Conservation (phyloP, 2,329 filamentous ascomycete species). For the Colletotrichum viniferum region DNA sequence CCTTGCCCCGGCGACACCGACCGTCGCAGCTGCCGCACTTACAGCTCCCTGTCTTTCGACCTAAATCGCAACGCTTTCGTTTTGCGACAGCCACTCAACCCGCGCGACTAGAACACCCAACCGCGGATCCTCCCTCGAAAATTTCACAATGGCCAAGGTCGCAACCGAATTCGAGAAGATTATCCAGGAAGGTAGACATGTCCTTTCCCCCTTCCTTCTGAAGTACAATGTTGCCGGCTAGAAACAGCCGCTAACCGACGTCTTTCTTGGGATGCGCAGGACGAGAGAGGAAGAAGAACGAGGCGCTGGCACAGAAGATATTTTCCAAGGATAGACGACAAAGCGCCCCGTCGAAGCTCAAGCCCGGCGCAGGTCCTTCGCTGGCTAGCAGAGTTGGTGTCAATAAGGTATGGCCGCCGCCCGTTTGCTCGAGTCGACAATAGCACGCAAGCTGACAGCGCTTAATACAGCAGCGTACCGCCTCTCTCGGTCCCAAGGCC, state of each 20-base stretch:
- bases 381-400: conserved; percentile 76
- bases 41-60: neutral
- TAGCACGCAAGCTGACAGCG: conserved; percentile 21
- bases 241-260: neutral
- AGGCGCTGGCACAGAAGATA: conserved; percentile 74
- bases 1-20: neutral
- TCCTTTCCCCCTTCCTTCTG: neutral
- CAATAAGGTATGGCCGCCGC: conserved; percentile 60
- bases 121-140: neutral
- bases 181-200: conserved; percentile 52
- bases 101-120: neutral
- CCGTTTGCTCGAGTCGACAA: neutral
- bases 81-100: neutral
- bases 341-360: conserved; percentile 58
- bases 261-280: conserved; percentile 37
- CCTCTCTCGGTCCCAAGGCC: conserved; percentile 33
- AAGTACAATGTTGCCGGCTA: neutral
- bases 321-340: conserved; percentile 66
- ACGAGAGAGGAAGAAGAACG: conserved; percentile 73
- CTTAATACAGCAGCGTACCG: conserved; percentile 29
- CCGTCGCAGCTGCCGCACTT: neutral
- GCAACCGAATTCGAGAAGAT: conserved; percentile 60
- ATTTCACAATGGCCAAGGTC: conserved; percentile 42
- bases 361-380: conserved; percentile 53
- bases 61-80: neutral